Conservation (phyloP, 2,329 filamentous ascomycete species). For the Pseudocercospora crystallina region DNA sequence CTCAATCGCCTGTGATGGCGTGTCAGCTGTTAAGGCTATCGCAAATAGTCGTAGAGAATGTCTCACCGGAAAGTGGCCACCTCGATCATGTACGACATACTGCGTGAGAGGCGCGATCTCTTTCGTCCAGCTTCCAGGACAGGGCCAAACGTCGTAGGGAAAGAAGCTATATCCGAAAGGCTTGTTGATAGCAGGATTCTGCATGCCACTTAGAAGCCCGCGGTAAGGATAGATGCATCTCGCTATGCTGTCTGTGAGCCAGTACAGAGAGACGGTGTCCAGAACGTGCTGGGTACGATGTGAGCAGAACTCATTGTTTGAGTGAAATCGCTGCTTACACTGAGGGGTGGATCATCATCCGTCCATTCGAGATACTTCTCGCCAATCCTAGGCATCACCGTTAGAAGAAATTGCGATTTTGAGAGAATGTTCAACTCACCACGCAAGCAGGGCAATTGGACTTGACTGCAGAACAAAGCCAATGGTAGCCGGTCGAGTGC, state of each 20-base stretch:
- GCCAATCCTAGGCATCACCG: slow-evolving; percentile 36
- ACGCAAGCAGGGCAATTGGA: slow-evolving; percentile 6
- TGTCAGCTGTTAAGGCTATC: neutral
- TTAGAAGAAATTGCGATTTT: too few species aligned
- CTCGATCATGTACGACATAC: neutral
- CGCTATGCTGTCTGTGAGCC: slow-evolving; percentile 51
- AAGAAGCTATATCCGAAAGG: slow-evolving; percentile 43
- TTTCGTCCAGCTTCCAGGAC: slow-evolving; percentile 35
- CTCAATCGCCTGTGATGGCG: slow-evolving; percentile 24
- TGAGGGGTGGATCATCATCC: slow-evolving; percentile 34
- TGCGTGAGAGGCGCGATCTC: neutral
- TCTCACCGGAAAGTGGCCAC: neutral
- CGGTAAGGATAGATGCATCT: slow-evolving; percentile 51
- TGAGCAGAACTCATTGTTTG: slow-evolving; percentile 17
- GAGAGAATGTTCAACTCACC: neutral
- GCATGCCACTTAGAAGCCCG: neutral
- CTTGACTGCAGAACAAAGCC: neutral
- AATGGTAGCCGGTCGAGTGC: slow-evolving; percentile 1
- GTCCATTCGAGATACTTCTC: slow-evolving; percentile 57
- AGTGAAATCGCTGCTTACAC: neutral
- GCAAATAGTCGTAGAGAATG: neutral
- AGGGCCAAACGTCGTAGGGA: slow-evolving; percentile 38
- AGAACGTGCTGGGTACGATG: slow-evolving; percentile 43
- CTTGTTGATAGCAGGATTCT: slow-evolving; percentile 33
- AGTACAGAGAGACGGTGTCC: slow-evolving; percentile 51